phyloP scores from a whole-genome alignment of 495 filamentous ascomycete species.

The Penicillium subrubescens region DNA sequence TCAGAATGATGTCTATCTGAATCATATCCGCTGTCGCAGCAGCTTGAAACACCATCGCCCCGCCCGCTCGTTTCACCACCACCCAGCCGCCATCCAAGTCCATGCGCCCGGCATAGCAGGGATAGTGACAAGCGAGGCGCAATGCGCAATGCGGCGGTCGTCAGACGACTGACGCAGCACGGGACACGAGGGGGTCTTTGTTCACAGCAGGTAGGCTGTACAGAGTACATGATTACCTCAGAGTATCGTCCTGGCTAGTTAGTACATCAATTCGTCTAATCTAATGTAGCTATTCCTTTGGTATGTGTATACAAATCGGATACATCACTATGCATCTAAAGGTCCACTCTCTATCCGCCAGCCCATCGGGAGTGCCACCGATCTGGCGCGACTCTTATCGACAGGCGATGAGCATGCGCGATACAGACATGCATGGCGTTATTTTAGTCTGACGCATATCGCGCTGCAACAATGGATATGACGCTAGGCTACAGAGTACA shows the following conservation, averaged over 20 bases:
- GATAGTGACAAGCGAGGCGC: slow-evolving; percentile 1
- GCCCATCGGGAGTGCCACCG: slow-evolving; percentile 7
- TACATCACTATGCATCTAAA: neutral
- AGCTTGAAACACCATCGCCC: slow-evolving; percentile 2
- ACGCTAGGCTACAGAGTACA: neutral
- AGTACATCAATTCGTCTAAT: neutral
- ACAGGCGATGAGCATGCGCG: neutral
- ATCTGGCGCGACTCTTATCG: slow-evolving; percentile 22
- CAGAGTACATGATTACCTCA: neutral
- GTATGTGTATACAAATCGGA: neutral
- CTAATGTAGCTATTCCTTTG: neutral
- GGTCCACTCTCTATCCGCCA: neutral
- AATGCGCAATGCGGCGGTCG: slow-evolving; percentile 5
- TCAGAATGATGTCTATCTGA: neutral
- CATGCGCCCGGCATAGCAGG: neutral
- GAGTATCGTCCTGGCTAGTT: neutral
- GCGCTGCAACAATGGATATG: neutral
- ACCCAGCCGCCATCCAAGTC: neutral
- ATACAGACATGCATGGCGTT: slow-evolving; percentile 3
- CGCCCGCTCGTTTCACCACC: slow-evolving; percentile 26
- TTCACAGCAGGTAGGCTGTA: neutral
- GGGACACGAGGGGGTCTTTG: neutral
- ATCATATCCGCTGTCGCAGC: neutral
- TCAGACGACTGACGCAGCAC: slow-evolving; percentile 15
- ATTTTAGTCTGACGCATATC: neutral